Base-by-base conservation (phyloP, 345 rosid species). In the Pelargonium nanum region DNA sequence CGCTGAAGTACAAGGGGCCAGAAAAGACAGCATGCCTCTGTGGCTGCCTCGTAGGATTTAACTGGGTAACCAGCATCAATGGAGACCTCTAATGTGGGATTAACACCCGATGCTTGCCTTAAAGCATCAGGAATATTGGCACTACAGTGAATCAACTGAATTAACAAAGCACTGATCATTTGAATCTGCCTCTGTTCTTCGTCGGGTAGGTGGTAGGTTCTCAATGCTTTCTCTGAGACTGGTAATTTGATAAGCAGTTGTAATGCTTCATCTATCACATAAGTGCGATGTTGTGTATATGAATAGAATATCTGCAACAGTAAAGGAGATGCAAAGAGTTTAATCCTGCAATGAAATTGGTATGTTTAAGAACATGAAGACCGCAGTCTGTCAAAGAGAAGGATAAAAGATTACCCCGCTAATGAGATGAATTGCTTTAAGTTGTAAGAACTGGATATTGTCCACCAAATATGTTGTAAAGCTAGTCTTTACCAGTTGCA, bases 161-260 rank as follows among this genome's bases (percentile, higher is more conserved):
- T 82, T 66, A 94, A 85, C 75, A 94, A 75, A 63, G 97, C 99
- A 51, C 96, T 83, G 61, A 90, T 76, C 95, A 88, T 90, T 75
- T 94, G 99, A 74, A 94, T 94, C 77, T 94, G 99, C 75, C 85
- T 85, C 65, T 90, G 96, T 70, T 94, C 99, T 77, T 94, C 99
- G 81, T 90, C 99, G 56, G 99, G 97, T 15, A 94, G 84, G 66
- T 75, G 95, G 84, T 90, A 88, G 6, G 97, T 68, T 73, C 97
- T 84, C 60, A 78, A 60, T 2, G 82, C 95, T 62, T 96, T 82
- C 75, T 85, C 90, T 19, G 97, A 84, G 68, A 74, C 70, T 56
- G 97, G 97, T 60, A 94, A 71, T 79, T 90, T 94, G 92, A 88
- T 90, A 15, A 94, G 81, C 61, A 94, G 74, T 65, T 86, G 99